Evolutionary conservation across 2,329 filamentous ascomycete genomes (phyloP).

Genomic region (Domatiomyces catenatus): DNA sequence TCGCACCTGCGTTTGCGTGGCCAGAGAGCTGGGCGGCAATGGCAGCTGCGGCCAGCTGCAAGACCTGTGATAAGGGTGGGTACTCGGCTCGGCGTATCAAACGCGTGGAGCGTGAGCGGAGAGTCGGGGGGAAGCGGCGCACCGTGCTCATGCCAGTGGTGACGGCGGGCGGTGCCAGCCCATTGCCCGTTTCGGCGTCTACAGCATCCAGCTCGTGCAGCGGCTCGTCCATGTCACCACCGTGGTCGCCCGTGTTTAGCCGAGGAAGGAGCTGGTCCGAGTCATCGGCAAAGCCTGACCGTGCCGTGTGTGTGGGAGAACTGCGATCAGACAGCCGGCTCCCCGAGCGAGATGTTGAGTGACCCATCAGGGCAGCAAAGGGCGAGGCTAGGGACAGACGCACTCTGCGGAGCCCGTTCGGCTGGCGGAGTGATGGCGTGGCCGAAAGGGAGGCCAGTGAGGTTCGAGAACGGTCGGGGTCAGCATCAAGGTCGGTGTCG

Average conservation of each 20-base stretch:
- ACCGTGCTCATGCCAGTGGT: conserved; percentile 21
- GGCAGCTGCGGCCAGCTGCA: conserved; percentile 48
- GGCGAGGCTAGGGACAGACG: conserved; percentile 30
- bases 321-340: conserved; percentile 17
- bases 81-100: conserved; percentile 43
- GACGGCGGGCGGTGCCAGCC: conserved; percentile 18
- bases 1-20: conserved; percentile 39
- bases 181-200: conserved; percentile 24
- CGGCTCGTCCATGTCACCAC: conserved; percentile 26
- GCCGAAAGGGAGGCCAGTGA: conserved; percentile 1
- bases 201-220: conserved; percentile 28
- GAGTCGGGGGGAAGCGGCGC: conserved; percentile 26
- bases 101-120: conserved; percentile 40
- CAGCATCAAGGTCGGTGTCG: neutral
- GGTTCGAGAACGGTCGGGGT: neutral
- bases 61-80: conserved; percentile 44
- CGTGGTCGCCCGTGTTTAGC: conserved; percentile 26
- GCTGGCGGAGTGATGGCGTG: conserved; percentile 16
- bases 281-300: conserved; percentile 21
- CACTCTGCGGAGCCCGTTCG: conserved; percentile 26
- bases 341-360: conserved; percentile 18
- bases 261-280: conserved; percentile 23
- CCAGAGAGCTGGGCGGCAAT: conserved; percentile 51
- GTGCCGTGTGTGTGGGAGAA: conserved; percentile 20
- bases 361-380: conserved; percentile 31